Percentiles rank a stretch among this genome's conserved stretches.
phyloP scores from a whole-genome alignment of 2,329 filamentous ascomycete genomes.

The Tolypocladium tropicale region DNA sequence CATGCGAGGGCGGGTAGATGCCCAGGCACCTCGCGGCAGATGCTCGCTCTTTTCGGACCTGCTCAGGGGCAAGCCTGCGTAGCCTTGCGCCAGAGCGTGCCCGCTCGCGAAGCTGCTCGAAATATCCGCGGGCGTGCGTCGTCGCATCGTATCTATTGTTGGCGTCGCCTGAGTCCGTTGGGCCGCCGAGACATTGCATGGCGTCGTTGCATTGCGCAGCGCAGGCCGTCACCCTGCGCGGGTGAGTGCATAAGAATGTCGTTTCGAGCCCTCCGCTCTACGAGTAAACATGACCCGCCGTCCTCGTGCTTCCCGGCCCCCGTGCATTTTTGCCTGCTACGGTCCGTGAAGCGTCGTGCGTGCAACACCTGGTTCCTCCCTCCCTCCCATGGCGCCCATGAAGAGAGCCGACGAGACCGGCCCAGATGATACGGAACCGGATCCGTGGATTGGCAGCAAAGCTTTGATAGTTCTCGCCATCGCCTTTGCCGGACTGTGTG shows the following conservation, averaged over 20 bases:
- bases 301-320: background rate
- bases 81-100: background rate
- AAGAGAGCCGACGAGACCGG: background rate
- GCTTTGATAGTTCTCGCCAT: background rate
- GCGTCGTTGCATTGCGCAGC: background rate
- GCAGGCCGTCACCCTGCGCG: background rate
- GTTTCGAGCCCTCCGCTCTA: background rate
- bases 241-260: background rate
- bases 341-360: background rate
- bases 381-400: background rate
- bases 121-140: background rate
- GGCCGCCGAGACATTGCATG: background rate
- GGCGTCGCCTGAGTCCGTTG: background rate
- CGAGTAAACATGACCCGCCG: background rate
- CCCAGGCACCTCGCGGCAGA: background rate
- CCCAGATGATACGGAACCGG: background rate
- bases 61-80: too few relatives aligned
- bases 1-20: background rate
- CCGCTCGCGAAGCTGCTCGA: background rate
- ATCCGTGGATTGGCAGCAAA: background rate
- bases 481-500: background rate
- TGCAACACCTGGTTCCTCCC: background rate
- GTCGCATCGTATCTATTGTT: background rate
- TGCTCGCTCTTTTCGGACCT: background rate
- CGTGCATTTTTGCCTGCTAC: background rate